Evolutionary conservation across 495 filamentous ascomycete species (phyloP), one percentile per base, ranked within the genome.

Genomic region (Tuber microsphaerosporum): DNA sequence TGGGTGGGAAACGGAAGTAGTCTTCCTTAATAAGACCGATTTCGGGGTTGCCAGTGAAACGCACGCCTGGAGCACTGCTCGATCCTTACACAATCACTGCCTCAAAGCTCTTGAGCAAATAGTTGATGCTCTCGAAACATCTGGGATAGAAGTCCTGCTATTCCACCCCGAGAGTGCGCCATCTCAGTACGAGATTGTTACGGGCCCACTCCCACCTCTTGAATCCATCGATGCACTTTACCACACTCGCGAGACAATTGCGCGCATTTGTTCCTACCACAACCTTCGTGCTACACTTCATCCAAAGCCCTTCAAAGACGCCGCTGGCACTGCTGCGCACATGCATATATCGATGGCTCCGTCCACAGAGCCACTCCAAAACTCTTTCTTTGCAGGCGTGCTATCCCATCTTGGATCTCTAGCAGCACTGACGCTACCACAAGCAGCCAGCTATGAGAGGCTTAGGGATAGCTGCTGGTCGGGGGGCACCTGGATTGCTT

Each of bases 1-100:
- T 42, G 93, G 93, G 6, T 94, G 94, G 79, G 94, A 97, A 83
- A 89, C 94, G 46, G 93, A 97, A 83, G 89, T 97, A 31, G 86
- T 93, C 9, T 90, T 96, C 75, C 82, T 95, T 74, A 77, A 74
- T 43, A 82, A 74, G 20, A 75, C 79, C 56, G 74, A 82, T 75
- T 43, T 80, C 84, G 72, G 73, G 74, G 70, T 71, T 83, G 85
- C 79, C 48, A 75, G 74, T 1, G 68, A 72, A 12, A 87, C 86
- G 19, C 90, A 96, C 81, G 89, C 87, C 12, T 93, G 90, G 90
- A 89, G 88, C 7, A 86, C 87, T 17, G 82, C 87, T 2, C 85
- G 87, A 6, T 84, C 87, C 19, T 85, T 91, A n/a, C 85, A 88
- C 14, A 85, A 86, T 74, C 83, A 84, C 45, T 85, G 86, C 22